Base-by-base conservation (phyloP, 169 alveolate species). In the Plasmodium yoelii region DNA sequence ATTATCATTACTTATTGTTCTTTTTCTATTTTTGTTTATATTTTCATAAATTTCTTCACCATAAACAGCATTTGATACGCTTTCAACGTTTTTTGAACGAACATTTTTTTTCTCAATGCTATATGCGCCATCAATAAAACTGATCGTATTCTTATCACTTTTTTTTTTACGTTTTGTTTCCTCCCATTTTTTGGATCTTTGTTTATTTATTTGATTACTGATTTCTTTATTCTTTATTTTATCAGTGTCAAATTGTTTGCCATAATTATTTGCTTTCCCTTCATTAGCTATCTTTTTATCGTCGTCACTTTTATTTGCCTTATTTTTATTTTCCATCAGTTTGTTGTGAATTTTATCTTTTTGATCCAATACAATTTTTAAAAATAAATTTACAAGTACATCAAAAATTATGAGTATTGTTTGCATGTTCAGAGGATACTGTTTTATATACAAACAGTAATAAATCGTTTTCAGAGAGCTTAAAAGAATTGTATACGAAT, bases 361-460 rank as follows among this genome's bases (percentile, higher is more conserved):
- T 49, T 86, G 77, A 39, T 71, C 60, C 15, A 47, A 22, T 15
- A 86, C 91, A 69, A 86, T 46, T 71, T 71, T 86, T 51, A 86
- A 55, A 24, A 70, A 51, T 28, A 86, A 71, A 22, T 47, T 71
- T 26, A 72, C 49, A 19, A 68, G 73, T 9, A 86, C 59, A 44
- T 56, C 28, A 13, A 86, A 22, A 24, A 86, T 86, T 28, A 86
- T 68, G 61, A 86, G 46, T 46, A 47, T 53, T 19, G 60, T 13
- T 19, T 86, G 91, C 34, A 46, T 69, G 13, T 56, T 72, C 63
- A 86, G 46, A 61, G 90, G 72, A 18, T 86, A 26, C 4, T 60
- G 28, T 7, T 60, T 24, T 5, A 86, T 63, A 15, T 26, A 56
- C 26, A 69, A 55, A 19, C 77, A 86, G 64, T 86, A 44, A 42